phyloP scores from a whole-genome alignment of 1,139 yeast genomes.

The Wickerhamomyces sp. region DNA sequence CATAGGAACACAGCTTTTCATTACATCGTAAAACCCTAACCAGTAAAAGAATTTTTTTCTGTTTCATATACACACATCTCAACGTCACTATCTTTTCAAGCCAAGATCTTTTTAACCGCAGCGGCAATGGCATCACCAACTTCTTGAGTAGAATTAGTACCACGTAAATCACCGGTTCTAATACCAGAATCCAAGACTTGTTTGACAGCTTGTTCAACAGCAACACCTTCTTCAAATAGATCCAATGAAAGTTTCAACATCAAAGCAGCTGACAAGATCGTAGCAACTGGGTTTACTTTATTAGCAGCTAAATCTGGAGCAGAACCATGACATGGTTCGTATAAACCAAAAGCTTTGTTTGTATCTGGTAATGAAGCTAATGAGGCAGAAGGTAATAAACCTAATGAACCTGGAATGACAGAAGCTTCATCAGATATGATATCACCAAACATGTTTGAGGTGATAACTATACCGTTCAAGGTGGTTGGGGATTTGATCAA shows the following conservation, averaged over 20 bases:
- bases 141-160: slow-evolving; percentile 71
- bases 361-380: slow-evolving; percentile 93
- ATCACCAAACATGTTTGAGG: slow-evolving; percentile 97
- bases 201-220: slow-evolving; percentile 84
- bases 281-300: slow-evolving; percentile 92
- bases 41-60: background rate
- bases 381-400: slow-evolving; percentile 93
- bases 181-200: slow-evolving; percentile 76
- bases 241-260: slow-evolving; percentile 90
- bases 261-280: slow-evolving; percentile 93
- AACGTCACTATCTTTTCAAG: slow-evolving; percentile 7
- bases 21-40: background rate
- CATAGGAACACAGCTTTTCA: too few species aligned
- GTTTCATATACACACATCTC: background rate
- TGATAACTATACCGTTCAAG: slow-evolving; percentile 85
- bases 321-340: slow-evolving; percentile 98
- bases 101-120: slow-evolving; percentile 59
- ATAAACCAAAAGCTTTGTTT: slow-evolving; percentile 88
- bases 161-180: slow-evolving; percentile 89
- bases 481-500: slow-evolving; percentile 84
- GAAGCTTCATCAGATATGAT: slow-evolving; percentile 97
- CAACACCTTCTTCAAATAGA: slow-evolving; percentile 77
- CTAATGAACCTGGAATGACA: slow-evolving; percentile 95
- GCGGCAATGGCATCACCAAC: slow-evolving; percentile 90
- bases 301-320: slow-evolving; percentile 90